Percentiles rank a stretch among this genome's conserved stretches.
phyloP scores from a whole-genome alignment of 768 basidiomycete genomes.

The Lactarius deliciosus region DNA sequence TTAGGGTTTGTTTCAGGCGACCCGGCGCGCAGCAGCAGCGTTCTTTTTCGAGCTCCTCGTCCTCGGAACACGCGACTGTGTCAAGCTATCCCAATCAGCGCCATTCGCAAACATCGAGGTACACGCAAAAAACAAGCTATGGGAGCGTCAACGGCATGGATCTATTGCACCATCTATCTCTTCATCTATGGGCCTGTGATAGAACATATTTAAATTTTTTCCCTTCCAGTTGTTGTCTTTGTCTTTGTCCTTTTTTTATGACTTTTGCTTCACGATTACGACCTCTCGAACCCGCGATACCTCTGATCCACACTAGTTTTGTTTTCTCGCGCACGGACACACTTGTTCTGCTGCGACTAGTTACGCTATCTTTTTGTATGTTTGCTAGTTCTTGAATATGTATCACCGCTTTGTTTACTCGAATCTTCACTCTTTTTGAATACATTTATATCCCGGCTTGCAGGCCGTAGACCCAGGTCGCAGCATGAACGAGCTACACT shows the following conservation, averaged over 20 bases:
- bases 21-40: conserved; percentile 86
- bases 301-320: conserved; percentile 19
- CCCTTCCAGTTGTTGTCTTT: conserved; percentile 2
- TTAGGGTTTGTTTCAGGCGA: conserved; percentile 54
- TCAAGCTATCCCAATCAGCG: conserved; percentile 70
- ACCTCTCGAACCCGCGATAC: conserved; percentile 21
- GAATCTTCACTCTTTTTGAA: neutral
- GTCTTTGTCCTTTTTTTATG: conserved; percentile 7
- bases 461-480: too few relatives aligned
- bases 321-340: conserved; percentile 11
- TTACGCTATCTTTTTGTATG: conserved; percentile 22
- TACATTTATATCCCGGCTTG: too few relatives aligned
- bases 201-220: neutral
- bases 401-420: conserved; percentile 4
- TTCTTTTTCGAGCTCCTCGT: conserved; percentile 99
- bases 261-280: conserved; percentile 4
- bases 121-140: conserved; percentile 77
- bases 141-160: conserved; percentile 62
- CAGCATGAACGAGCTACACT: too few relatives aligned
- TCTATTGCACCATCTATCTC: conserved; percentile 48
- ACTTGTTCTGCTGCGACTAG: conserved; percentile 10
- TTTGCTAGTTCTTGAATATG: conserved; percentile 12
- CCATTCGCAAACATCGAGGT: conserved; percentile 88
- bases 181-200: conserved; percentile 43
- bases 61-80: conserved; percentile 87